A percentile compares a stretch with the other conserved stretches of the same genome.
Evolutionary conservation across 345 rosid species (phyloP).

Genomic region (Salix koriyanagi): DNA sequence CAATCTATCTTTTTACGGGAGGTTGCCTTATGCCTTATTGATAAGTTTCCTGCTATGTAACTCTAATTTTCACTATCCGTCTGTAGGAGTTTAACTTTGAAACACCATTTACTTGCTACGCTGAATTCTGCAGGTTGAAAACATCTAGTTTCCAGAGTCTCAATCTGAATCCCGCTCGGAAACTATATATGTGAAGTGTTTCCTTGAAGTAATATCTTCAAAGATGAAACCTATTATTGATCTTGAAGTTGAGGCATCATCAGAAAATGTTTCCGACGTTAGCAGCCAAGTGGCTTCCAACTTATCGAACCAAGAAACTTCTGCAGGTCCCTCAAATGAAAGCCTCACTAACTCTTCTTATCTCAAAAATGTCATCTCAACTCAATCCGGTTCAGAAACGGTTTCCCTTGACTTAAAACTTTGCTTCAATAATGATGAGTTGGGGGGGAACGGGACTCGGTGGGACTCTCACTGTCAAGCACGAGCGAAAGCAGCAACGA

Average conservation of each 20-base stretch:
- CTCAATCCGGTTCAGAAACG: constrained; percentile 13
- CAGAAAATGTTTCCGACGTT: constrained; percentile 48
- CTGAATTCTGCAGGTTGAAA: constrained; percentile 15
- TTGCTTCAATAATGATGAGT: constrained; percentile 11
- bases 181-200: background rate
- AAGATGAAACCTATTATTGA: constrained; percentile 48
- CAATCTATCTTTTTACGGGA: background rate
- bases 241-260: constrained; percentile 52
- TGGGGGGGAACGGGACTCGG: constrained; percentile 11
- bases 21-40: background rate
- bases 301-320: constrained; percentile 40
- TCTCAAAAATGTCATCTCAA: constrained; percentile 9
- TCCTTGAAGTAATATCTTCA: constrained; percentile 1
- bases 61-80: no score
- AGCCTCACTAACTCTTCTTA: constrained; percentile 30
- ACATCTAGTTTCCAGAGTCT: background rate
- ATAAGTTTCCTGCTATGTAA: background rate
- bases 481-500: constrained; percentile 61
- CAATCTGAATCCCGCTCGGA: background rate
- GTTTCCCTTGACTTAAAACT: constrained; percentile 23
- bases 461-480: constrained; percentile 52
- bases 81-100: background rate
- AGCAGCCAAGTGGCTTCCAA: constrained; percentile 68
- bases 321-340: constrained; percentile 31
- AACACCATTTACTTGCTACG: background rate